Evolutionary conservation across 108 stramenopile species (phyloP).

Genomic region (Asterionellopsis glacialis): DNA sequence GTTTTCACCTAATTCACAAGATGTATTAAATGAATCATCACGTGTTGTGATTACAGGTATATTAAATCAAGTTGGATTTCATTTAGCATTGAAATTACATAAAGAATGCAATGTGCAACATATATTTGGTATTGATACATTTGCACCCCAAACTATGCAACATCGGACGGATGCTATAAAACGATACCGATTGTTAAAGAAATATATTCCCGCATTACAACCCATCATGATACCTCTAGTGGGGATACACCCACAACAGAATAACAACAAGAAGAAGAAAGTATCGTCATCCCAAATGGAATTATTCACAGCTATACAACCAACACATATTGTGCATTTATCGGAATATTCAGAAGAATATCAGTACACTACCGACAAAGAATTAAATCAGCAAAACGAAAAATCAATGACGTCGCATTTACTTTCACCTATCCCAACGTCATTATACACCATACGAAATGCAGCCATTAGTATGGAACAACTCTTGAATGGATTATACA

Average conservation of each 20-base stretch:
- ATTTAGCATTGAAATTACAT: constrained; percentile 41
- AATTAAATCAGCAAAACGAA: no score
- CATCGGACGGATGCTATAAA: constrained; percentile 31
- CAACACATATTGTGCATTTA: constrained; percentile 56
- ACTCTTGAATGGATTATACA: constrained; percentile 21
- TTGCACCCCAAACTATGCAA: constrained; percentile 40
- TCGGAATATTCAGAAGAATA: background rate
- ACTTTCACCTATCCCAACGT: background rate
- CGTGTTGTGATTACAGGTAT: constrained; percentile 53
- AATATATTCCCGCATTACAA: constrained; percentile 30
- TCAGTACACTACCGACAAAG: no score
- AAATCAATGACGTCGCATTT: background rate
- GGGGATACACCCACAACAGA: constrained; percentile 37
- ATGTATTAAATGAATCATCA: constrained; percentile 13
- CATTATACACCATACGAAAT: constrained; percentile 21
- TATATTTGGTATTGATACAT: constrained; percentile 47
- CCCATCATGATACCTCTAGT: constrained; percentile 23
- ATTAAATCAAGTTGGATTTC: constrained; percentile 51
- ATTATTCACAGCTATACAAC: constrained; percentile 28
- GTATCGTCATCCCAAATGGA: constrained; percentile 7
- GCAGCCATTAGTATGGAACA: constrained; percentile 37
- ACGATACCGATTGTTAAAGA: constrained; percentile 17
- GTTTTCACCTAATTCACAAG: background rate
- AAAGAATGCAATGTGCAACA: constrained; percentile 43
- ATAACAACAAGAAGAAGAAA: constrained; percentile 15